phyloP scores from a whole-genome alignment of 441 rosid genomes.

The Iberis amara region DNA sequence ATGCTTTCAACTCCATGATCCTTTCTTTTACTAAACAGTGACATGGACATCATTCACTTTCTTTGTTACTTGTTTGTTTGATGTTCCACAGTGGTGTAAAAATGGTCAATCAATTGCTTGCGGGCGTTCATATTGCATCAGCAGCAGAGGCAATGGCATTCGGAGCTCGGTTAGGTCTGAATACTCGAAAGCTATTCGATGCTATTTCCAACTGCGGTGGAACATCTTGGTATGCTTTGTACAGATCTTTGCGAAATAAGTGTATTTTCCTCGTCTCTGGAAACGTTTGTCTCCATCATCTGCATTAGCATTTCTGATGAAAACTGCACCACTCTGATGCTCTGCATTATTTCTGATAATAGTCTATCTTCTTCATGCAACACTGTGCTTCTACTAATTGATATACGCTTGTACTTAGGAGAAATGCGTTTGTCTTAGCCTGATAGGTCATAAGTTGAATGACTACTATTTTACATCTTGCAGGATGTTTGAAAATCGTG shows the following conservation, averaged over 20 bases:
- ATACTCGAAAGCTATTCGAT: slow-evolving; percentile 68
- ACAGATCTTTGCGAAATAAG: slow-evolving; percentile 6
- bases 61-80: slow-evolving; percentile 22
- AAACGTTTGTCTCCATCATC: no score
- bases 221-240: slow-evolving; percentile 73
- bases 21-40: slow-evolving; percentile 15
- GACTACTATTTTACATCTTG: slow-evolving; percentile 30
- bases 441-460: slow-evolving; percentile 14
- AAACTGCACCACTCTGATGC: slow-evolving; percentile 17
- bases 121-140: slow-evolving; percentile 96
- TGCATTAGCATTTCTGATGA: slow-evolving; percentile 21
- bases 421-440: slow-evolving; percentile 13
- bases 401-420: slow-evolving; percentile 3
- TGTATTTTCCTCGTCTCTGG: slow-evolving; percentile 1
- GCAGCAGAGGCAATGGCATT: slow-evolving; percentile 98
- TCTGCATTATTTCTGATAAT: slow-evolving; percentile 2
- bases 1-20: slow-evolving; percentile 21
- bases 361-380: background rate
- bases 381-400: background rate
- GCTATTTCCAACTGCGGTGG: slow-evolving; percentile 58
- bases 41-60: slow-evolving; percentile 20
- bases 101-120: slow-evolving; percentile 97
- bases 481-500: slow-evolving; percentile 99
- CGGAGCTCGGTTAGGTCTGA: slow-evolving; percentile 90
- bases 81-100: slow-evolving; percentile 60